phyloP scores from a whole-genome alignment of 192 early-diverging fungal genomes.

The Coemansia sp. region DNA sequence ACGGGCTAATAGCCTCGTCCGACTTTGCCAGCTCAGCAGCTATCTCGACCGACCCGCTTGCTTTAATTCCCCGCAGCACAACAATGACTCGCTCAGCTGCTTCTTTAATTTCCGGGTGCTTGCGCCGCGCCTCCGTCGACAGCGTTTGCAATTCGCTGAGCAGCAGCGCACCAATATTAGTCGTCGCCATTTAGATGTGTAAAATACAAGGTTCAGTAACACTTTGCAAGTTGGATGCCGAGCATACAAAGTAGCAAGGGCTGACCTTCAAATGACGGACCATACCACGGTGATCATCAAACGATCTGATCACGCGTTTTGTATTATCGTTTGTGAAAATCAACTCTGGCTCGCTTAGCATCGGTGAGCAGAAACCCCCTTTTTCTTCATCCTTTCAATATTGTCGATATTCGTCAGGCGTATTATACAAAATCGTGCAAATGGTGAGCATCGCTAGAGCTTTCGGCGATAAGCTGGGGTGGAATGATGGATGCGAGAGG shows the following conservation, averaged over 20 bases:
- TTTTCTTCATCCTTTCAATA: slow-evolving; percentile 9
- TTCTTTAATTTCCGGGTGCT: slow-evolving; percentile 95
- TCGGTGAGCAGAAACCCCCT: slow-evolving; percentile 3
- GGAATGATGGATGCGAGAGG: not conserved
- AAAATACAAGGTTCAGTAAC: slow-evolving; percentile 9
- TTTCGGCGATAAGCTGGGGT: not conserved
- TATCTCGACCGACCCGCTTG: slow-evolving; percentile 34
- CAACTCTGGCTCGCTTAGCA: not conserved
- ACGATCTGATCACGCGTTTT: slow-evolving; percentile 1
- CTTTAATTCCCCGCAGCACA: slow-evolving; percentile 52
- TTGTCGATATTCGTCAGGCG: slow-evolving; percentile 11
- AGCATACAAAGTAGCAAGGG: not conserved
- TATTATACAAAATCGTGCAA: slow-evolving; percentile 1
- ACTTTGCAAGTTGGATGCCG: not conserved
- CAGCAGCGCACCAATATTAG: slow-evolving; percentile 56
- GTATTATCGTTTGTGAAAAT: not conserved
- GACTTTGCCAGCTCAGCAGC: slow-evolving; percentile 68
- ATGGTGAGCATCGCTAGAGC: slow-evolving; percentile 7
- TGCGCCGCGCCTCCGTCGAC: slow-evolving; percentile 83
- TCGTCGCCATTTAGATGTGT: slow-evolving; percentile 19
- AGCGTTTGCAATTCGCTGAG: slow-evolving; percentile 80
- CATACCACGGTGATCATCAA: not conserved
- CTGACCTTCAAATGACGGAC: not conserved
- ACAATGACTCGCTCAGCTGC: slow-evolving; percentile 61
- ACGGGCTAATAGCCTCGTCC: slow-evolving; percentile 79